A percentile compares a stretch with the other conserved stretches of the same genome.
Conservation (phyloP, 805 yeast species). For the Starmera dryadoides region DNA sequence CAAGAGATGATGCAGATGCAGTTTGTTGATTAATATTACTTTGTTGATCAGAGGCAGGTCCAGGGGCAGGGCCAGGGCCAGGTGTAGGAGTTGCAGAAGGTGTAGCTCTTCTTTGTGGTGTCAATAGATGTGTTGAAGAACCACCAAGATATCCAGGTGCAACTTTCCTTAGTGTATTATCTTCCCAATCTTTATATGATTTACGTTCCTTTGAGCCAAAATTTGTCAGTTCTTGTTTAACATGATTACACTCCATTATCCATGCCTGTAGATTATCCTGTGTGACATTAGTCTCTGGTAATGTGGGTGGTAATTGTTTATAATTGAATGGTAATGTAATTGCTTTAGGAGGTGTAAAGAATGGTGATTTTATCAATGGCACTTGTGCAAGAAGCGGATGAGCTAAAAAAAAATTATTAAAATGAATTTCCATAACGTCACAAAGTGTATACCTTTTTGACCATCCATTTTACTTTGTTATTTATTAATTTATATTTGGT, state of each 20-base stretch:
- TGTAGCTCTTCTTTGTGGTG: constrained; percentile 10
- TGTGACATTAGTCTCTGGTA: constrained; percentile 25
- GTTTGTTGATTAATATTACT: no score
- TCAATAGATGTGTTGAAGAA: constrained; percentile 7
- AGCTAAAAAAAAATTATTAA: constrained; percentile 21
- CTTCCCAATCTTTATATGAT: constrained; percentile 26
- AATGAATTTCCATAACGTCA: neutral
- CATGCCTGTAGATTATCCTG: constrained; percentile 23
- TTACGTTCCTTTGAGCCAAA: constrained; percentile 19
- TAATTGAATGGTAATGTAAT: constrained; percentile 45
- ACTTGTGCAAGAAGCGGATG: constrained; percentile 44
- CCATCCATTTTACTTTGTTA: neutral
- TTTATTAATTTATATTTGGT: no score
- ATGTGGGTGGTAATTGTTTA: constrained; percentile 25
- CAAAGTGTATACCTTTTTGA: neutral
- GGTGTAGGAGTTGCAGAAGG: neutral
- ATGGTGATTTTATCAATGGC: constrained; percentile 48
- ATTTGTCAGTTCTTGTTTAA: constrained; percentile 17
- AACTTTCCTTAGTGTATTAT: constrained; percentile 18
- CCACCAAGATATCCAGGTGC: constrained; percentile 38
- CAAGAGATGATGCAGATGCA: neutral
- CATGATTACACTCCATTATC: constrained; percentile 23
- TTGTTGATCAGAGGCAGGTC: no score
- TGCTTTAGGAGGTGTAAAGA: constrained; percentile 46
- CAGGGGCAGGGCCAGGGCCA: no score